These are phyloP conservation scores for Kwoniella sp. DNA, from an alignment of 768 basidiomycete species.

Conservation along the genomic window DNA sequence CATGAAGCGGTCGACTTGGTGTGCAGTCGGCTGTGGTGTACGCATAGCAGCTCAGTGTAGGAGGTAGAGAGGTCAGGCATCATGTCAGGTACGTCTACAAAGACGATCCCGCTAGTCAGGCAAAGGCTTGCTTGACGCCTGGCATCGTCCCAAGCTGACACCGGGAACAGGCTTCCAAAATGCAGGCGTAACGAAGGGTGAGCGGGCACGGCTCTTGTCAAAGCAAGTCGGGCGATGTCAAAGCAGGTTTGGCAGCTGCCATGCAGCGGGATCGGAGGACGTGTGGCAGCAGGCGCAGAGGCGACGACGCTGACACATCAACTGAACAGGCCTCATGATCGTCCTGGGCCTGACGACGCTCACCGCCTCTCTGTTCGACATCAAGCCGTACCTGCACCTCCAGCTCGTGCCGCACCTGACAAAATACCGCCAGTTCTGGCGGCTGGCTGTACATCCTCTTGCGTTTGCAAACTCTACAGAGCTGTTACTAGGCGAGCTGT, in stretches of 20 bases:
- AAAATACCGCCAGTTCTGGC: constrained; percentile 91
- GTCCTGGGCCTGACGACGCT: constrained; percentile 67
- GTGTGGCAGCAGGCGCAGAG: no score
- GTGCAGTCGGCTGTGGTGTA: no score
- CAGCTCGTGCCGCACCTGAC: constrained; percentile 88
- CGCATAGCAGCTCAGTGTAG: no score
- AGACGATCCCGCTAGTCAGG: no score
- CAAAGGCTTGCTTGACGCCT: no score
- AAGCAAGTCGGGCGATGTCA: neutral
- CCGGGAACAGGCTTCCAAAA: constrained; percentile 47
- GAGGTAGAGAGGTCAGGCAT: no score
- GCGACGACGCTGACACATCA: no score
- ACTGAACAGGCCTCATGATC: constrained; percentile 67
- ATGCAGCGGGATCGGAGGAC: no score
- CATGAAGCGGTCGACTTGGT: no score
- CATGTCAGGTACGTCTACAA: no score
- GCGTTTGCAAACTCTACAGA: constrained; percentile 82
- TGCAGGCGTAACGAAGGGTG: constrained; percentile 45
- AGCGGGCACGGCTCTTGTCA: neutral
- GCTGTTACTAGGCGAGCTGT: constrained; percentile 67
- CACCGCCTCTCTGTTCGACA: constrained; percentile 69
- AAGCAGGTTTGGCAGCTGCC: neutral
- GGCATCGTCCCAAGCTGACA: no score
- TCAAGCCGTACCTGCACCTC: constrained; percentile 83
- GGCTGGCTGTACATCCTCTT: constrained; percentile 66